phyloP scores from a whole-genome alignment of 306 rosid species.

The Sesbania bispinosa region DNA sequence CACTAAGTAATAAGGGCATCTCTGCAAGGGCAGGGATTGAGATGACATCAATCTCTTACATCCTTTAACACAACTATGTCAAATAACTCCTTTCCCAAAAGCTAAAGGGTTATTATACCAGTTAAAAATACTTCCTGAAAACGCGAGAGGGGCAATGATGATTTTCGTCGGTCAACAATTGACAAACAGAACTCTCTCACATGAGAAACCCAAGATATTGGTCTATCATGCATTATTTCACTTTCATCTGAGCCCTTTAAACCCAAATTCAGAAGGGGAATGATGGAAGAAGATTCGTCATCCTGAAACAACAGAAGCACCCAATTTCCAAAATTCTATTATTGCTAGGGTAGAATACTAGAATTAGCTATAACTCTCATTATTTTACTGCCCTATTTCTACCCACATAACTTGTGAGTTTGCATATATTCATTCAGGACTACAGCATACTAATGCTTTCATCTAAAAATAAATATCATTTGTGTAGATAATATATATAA shows the following conservation, averaged over 20 bases:
- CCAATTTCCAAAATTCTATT: slow-evolving; percentile 6
- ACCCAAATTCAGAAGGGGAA: slow-evolving; percentile 51
- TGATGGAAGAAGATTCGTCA: slow-evolving; percentile 42
- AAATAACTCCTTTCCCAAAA: slow-evolving; percentile 10
- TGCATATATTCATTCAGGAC: slow-evolving; percentile 13
- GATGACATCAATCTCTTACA: slow-evolving; percentile 24
- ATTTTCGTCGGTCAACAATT: slow-evolving; percentile 60
- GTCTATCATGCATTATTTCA: slow-evolving; percentile 36
- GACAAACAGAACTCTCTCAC: slow-evolving; percentile 58
- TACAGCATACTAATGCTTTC: slow-evolving; percentile 16
- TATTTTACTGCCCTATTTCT: not conserved
- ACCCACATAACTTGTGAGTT: not conserved
- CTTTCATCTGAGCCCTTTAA: slow-evolving; percentile 29
- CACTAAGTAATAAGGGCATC: slow-evolving; percentile 61
- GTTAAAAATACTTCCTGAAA: slow-evolving; percentile 59
- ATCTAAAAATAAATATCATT: not conserved
- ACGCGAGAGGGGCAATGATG: slow-evolving; percentile 46
- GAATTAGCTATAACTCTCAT: not conserved
- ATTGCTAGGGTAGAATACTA: slow-evolving; percentile 4
- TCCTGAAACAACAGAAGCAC: slow-evolving; percentile 57
- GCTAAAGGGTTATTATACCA: slow-evolving; percentile 48
- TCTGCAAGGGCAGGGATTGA: slow-evolving; percentile 44
- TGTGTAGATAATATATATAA: not conserved
- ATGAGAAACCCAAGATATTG: slow-evolving; percentile 65
- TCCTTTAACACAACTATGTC: slow-evolving; percentile 23